phyloP scores from a whole-genome alignment of 345 rosid genomes.

The Hevea brasiliensis region DNA sequence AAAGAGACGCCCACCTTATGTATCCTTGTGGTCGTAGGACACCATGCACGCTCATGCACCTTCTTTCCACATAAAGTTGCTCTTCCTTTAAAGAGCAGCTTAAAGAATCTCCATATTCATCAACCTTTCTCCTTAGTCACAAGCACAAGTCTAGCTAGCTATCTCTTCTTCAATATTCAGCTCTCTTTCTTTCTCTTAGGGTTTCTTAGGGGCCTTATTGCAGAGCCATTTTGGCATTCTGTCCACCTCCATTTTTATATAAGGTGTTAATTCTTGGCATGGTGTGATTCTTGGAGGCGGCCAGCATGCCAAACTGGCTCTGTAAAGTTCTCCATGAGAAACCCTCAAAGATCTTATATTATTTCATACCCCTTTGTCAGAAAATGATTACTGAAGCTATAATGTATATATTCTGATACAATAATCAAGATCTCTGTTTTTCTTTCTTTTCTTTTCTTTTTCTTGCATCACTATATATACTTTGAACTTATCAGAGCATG shows the following conservation, averaged over 20 bases:
- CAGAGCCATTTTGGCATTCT: slow-evolving; percentile 62
- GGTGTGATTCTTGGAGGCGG: slow-evolving; percentile 37
- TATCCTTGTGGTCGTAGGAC: slow-evolving; percentile 19
- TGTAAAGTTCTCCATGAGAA: slow-evolving; percentile 46
- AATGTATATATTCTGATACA: not conserved
- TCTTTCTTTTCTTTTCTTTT: not conserved
- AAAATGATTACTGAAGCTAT: not conserved
- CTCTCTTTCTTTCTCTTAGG: slow-evolving; percentile 17
- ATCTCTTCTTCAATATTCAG: not conserved
- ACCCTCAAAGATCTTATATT: slow-evolving; percentile 9
- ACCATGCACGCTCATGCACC: slow-evolving; percentile 48
- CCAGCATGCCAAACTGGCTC: slow-evolving; percentile 46
- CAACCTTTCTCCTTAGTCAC: not conserved
- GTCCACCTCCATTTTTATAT: slow-evolving; percentile 45
- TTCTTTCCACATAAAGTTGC: slow-evolving; percentile 22
- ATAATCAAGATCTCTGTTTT: not conserved
- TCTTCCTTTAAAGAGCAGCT: slow-evolving; percentile 7
- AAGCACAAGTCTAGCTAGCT: not conserved
- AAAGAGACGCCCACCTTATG: not conserved
- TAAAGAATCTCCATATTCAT: not conserved
- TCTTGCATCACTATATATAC: not conserved
- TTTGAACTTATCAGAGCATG: not conserved
- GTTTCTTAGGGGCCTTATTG: slow-evolving; percentile 43
- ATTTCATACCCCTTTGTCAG: not conserved
- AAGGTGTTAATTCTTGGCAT: not conserved